Evolutionary conservation across 2,329 filamentous ascomycete genomes (phyloP).

Genomic region (Sclerotinia spermophila): DNA sequence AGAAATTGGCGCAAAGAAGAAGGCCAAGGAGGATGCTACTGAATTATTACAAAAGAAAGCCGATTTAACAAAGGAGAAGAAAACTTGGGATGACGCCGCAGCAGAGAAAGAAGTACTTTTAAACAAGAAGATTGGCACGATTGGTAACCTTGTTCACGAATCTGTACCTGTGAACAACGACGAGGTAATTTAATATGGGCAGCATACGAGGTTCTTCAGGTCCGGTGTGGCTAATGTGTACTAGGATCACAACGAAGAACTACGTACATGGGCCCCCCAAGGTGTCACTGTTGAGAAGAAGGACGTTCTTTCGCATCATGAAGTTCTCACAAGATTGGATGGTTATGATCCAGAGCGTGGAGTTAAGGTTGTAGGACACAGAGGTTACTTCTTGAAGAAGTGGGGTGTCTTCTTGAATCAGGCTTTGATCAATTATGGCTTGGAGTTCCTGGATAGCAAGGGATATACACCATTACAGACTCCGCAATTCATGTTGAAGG

Average conservation of each 20-base stretch:
- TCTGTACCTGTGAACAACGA: conserved; percentile 79
- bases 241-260: conserved; percentile 73
- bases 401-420: conserved; percentile 92
- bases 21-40: conserved; percentile 84
- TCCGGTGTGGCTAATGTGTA: conserved; percentile 7
- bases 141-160: conserved; percentile 90
- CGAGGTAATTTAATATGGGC: conserved; percentile 51
- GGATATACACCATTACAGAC: conserved; percentile 82
- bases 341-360: conserved; percentile 92
- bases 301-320: conserved; percentile 83
- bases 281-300: conserved; percentile 71
- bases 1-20: conserved; percentile 87
- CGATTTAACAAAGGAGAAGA: conserved; percentile 77
- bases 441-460: conserved; percentile 79
- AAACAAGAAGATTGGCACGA: conserved; percentile 73
- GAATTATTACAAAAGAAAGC: conserved; percentile 76
- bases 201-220: background rate
- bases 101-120: conserved; percentile 70
- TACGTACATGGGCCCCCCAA: conserved; percentile 77
- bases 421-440: conserved; percentile 89
- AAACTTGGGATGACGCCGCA: conserved; percentile 70
- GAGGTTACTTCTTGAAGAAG: conserved; percentile 86
- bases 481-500: conserved; percentile 90
- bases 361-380: conserved; percentile 89
- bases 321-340: conserved; percentile 81